These are phyloP conservation scores for Tillandsia leiboldiana DNA, from an alignment of 176 grass and related monocot species.

Conservation along the genomic window DNA sequence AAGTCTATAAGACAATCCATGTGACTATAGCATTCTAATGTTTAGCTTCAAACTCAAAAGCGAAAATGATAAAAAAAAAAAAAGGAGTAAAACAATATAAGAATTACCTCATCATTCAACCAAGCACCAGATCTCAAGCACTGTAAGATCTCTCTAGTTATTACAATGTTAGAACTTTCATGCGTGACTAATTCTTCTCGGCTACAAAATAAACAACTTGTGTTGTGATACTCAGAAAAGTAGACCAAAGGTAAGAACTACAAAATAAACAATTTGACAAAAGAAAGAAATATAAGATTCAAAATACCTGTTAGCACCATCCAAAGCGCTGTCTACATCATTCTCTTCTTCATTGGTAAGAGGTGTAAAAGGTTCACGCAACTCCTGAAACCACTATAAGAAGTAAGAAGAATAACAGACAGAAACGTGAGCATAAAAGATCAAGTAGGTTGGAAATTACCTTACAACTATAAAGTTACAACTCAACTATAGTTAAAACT, in stretches of 20 bases:
- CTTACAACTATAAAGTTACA: background rate
- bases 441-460: background rate
- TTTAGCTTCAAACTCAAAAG: background rate
- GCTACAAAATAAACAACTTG: slow-evolving; percentile 23
- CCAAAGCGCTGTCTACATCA: slow-evolving; percentile 33
- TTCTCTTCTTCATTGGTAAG: slow-evolving; percentile 56
- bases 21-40: background rate
- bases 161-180: slow-evolving; percentile 60
- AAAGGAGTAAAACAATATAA: background rate
- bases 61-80: no score
- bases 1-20: background rate
- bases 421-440: background rate
- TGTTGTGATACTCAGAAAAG: slow-evolving; percentile 3
- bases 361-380: slow-evolving; percentile 40
- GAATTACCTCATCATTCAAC: slow-evolving; percentile 68
- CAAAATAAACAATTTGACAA: background rate
- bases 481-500: background rate
- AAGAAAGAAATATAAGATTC: slow-evolving; percentile 15
- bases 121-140: slow-evolving; percentile 48
- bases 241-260: background rate
- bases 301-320: slow-evolving; percentile 42
- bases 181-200: slow-evolving; percentile 38
- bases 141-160: slow-evolving; percentile 63
- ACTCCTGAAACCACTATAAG: slow-evolving; percentile 34
- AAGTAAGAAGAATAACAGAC: slow-evolving; percentile 1